These are phyloP conservation scores for Oryza meridionalis DNA, from an alignment of 176 grass and related monocot species.

Conservation along the genomic window DNA sequence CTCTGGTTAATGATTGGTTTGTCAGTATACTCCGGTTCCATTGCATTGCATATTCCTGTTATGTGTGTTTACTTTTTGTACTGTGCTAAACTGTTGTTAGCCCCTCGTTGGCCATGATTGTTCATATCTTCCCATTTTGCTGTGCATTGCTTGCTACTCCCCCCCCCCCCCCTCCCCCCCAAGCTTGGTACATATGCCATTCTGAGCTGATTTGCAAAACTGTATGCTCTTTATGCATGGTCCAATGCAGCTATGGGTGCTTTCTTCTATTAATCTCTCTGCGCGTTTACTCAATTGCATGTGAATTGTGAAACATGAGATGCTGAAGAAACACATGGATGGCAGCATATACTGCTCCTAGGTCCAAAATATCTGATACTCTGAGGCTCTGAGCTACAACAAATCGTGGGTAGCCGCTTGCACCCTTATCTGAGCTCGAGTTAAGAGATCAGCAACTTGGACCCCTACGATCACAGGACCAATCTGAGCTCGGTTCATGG, in stretches of 20 bases:
- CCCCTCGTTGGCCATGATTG: conserved; percentile 49
- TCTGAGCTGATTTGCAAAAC: conserved; percentile 18
- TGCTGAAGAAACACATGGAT: background rate
- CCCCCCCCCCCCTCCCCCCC: background rate
- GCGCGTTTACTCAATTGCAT: background rate
- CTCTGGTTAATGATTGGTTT: conserved; percentile 44
- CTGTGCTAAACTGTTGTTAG: conserved; percentile 54
- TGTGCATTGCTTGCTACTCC: conserved; percentile 44
- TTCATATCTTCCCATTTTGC: conserved; percentile 42
- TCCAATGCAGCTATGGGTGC: background rate
- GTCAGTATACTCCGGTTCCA: conserved; percentile 42
- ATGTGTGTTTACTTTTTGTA: conserved; percentile 51
- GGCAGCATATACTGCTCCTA: background rate
- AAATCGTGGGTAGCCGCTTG: no score
- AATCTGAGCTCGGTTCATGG: background rate
- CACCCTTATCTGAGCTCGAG: background rate
- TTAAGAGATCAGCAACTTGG: background rate
- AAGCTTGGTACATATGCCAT: conserved; percentile 18
- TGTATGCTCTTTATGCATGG: background rate
- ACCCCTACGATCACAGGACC: background rate
- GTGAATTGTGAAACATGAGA: background rate
- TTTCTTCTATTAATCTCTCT: background rate
- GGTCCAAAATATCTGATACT: background rate
- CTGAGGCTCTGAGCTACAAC: background rate
- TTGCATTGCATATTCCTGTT: conserved; percentile 47